Evolutionary conservation across 2,329 filamentous ascomycete species (phyloP).

Genomic region (Purpureocillium takamizusanense): DNA sequence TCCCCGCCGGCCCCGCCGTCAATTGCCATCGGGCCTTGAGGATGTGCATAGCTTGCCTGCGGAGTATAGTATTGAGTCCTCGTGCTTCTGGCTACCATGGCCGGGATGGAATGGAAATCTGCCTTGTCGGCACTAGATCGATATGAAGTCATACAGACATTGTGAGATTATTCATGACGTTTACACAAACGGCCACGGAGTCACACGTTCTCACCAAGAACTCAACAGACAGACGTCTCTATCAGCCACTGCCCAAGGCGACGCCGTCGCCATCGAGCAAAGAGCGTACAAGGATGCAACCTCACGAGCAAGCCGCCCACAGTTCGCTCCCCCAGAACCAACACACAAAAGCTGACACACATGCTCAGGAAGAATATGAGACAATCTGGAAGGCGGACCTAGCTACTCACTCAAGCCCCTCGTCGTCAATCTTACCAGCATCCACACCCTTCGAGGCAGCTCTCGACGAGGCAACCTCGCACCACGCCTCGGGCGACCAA

Average conservation of each 20-base stretch:
- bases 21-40: no score
- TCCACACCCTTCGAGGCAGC: background rate
- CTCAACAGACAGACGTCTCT: constrained; percentile 19
- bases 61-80: background rate
- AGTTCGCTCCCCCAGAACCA: no score
- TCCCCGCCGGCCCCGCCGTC: no score
- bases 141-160: constrained; percentile 51
- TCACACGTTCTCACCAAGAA: background rate
- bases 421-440: constrained; percentile 3
- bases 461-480: background rate
- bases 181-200: background rate
- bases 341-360: no score
- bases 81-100: constrained; percentile 1
- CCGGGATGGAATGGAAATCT: constrained; percentile 34
- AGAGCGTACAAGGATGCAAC: constrained; percentile 49
- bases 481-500: background rate
- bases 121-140: constrained; percentile 49
- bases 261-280: constrained; percentile 59
- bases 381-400: background rate
- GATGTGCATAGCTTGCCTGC: background rate
- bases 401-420: no score
- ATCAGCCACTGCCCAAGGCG: constrained; percentile 17
- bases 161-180: constrained; percentile 16
- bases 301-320: constrained; percentile 41
- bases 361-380: background rate